phyloP scores from a whole-genome alignment of 805 yeast genomes.

The Komagataella populi region DNA sequence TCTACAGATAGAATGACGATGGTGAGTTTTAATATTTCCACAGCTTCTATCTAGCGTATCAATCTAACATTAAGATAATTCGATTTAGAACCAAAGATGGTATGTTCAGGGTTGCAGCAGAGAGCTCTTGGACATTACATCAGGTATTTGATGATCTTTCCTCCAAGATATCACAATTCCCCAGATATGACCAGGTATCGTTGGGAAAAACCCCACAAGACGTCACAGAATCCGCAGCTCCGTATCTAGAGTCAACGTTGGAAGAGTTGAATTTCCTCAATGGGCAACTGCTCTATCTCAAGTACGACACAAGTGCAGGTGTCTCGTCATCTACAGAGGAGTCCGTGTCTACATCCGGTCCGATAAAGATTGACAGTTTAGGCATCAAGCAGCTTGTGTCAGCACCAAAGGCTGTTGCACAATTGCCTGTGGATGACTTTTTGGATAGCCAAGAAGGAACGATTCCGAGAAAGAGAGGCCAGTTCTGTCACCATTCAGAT shows the following conservation, averaged over 20 bases:
- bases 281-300: constrained; percentile 44
- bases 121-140: constrained; percentile 6
- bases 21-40: not conserved
- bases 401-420: constrained; percentile 15
- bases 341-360: not conserved
- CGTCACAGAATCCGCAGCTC: constrained; percentile 15
- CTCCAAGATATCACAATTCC: constrained; percentile 13
- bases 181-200: constrained; percentile 17
- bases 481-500: constrained; percentile 74
- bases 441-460: constrained; percentile 61
- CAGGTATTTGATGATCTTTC: constrained; percentile 12
- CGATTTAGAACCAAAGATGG: constrained; percentile 73
- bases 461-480: constrained; percentile 47
- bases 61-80: not conserved
- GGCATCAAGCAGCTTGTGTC: not conserved
- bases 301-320: constrained; percentile 14
- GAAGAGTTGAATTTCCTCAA: constrained; percentile 36
- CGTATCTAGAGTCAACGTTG: constrained; percentile 12
- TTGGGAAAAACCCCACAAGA: constrained; percentile 25
- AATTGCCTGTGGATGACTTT: constrained; percentile 51
- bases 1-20: not conserved
- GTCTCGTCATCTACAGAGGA: not conserved
- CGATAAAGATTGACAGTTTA: not conserved
- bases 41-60: not conserved
- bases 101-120: constrained; percentile 47